Evolutionary conservation across 306 rosid genomes (phyloP), one percentile per base, ranked within the genome.

Genomic region (Alnus glutinosa): DNA sequence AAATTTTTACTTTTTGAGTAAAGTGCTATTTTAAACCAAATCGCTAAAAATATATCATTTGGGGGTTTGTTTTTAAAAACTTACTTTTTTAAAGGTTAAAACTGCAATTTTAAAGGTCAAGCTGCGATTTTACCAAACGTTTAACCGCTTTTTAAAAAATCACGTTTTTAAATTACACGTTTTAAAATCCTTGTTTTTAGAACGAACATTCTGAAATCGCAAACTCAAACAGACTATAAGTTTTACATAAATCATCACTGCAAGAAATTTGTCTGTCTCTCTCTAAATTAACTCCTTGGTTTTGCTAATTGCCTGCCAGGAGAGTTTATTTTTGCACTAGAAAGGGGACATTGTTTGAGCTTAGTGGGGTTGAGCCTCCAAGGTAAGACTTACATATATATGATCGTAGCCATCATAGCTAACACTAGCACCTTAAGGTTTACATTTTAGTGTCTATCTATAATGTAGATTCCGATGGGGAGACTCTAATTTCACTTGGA

Each of bases 311-410:
- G 73, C 42, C 46, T 59, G 14, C 57, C 88, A 91, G 98, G 85
- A 87, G 89, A 85, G 85, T 86, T 71, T 94, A 94, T 85, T 94
- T 94, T 88, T 89, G 89, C 76, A 88, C 97, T 63, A 87, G 81
- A 85, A 87, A 81, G 62, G 93, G 97, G 80, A 80, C 88, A 50
- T 71, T 94, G 34, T 42, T 92, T 69, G 98, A 94, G 82, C 88
- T 94, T 54, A 71, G 47, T 30, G 91, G 80, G 77, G 57, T 79
- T 81, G 95, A 87, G 55, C 89, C 97, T 76, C 87, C 92, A 84
- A 89, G 97, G 98, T 94, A 89, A 89, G 79, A 82, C 75, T 82
- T 68, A 79, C 55, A 81, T 70, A 67, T 79, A 71, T 61, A 46
- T 36, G 46, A 77, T 75, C 50, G 57, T 36, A 54, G 42, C 78